Conservation (phyloP, 2,329 filamentous ascomycete genomes). For the Penicillium sp. region DNA sequence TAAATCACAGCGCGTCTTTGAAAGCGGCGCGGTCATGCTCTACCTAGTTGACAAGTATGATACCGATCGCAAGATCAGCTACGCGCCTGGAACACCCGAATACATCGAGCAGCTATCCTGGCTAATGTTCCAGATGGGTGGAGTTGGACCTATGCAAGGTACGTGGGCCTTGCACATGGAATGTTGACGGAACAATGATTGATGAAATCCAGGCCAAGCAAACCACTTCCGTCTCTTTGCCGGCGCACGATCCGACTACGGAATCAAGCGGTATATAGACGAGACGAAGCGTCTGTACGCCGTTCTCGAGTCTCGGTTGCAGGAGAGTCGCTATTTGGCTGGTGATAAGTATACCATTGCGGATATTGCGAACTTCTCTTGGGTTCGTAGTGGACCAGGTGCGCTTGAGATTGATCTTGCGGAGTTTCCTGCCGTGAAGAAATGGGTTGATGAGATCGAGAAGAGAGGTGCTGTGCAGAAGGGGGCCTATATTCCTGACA, state of each 20-base stretch:
- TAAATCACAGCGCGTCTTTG: slow-evolving; percentile 42
- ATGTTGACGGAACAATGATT: neutral
- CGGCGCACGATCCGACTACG: slow-evolving; percentile 44
- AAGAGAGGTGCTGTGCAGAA: slow-evolving; percentile 31
- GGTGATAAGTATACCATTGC: slow-evolving; percentile 50
- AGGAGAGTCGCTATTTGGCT: slow-evolving; percentile 45
- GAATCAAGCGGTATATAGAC: slow-evolving; percentile 48
- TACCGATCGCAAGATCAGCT: slow-evolving; percentile 42
- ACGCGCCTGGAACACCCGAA: slow-evolving; percentile 42
- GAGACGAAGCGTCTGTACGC: slow-evolving; percentile 51
- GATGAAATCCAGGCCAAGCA: slow-evolving; percentile 40
- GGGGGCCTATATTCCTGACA: slow-evolving; percentile 20
- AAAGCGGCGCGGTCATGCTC: slow-evolving; percentile 48
- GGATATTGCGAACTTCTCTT: slow-evolving; percentile 48
- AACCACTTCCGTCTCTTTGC: slow-evolving; percentile 51
- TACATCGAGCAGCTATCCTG: slow-evolving; percentile 48
- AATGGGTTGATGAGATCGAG: slow-evolving; percentile 31
- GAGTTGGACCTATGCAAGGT: slow-evolving; percentile 44
- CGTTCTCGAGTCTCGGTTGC: slow-evolving; percentile 46
- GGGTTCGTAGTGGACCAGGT: slow-evolving; percentile 34
- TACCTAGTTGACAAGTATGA: slow-evolving; percentile 50
- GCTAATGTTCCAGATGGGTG: slow-evolving; percentile 48
- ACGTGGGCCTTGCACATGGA: neutral
- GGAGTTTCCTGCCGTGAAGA: slow-evolving; percentile 33
- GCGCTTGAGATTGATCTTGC: slow-evolving; percentile 30